Evolutionary conservation across 2,329 filamentous ascomycete species (phyloP).

Genomic region (Lojkania enalia): DNA sequence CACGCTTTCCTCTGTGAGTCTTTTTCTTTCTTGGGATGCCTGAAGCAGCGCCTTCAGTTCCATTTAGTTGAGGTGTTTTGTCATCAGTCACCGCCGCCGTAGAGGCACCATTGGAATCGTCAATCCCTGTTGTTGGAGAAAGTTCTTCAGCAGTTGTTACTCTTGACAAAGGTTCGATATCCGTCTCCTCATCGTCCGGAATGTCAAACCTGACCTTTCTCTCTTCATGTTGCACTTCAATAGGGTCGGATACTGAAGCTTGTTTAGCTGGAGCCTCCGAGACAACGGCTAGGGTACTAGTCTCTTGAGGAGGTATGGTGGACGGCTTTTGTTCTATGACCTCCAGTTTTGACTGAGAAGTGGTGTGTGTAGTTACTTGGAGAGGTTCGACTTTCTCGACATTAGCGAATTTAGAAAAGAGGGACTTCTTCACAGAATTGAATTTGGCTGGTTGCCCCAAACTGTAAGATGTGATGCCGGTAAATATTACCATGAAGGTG

Average conservation of each 20-base stretch:
- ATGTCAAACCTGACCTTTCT: conserved; percentile 40
- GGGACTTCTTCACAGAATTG: conserved; percentile 9
- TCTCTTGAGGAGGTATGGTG: background rate
- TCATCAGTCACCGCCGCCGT: conserved; percentile 22
- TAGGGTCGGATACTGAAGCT: background rate
- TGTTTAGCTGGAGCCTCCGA: background rate
- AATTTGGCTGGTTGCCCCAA: conserved; percentile 10
- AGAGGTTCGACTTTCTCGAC: conserved; percentile 1
- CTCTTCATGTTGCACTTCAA: conserved; percentile 29
- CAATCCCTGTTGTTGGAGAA: conserved; percentile 23
- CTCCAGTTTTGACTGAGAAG: background rate
- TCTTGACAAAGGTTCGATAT: conserved; percentile 38
- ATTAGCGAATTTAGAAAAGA: conserved; percentile 4
- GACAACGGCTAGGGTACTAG: background rate
- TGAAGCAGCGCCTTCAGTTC: background rate
- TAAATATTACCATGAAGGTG: background rate
- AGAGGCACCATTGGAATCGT: conserved; percentile 20
- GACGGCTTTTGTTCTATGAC: background rate
- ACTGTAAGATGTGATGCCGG: conserved; percentile 2
- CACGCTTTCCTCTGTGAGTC: conserved; percentile 54
- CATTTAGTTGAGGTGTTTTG: background rate
- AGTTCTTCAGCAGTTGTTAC: conserved; percentile 36
- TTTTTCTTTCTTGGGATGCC: conserved; percentile 51
- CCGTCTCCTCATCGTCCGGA: conserved; percentile 35
- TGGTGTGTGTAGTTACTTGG: background rate